These are phyloP conservation scores for Alternaria postmessia DNA, from an alignment of 2,329 filamentous ascomycete genomes.

Conservation along the genomic window DNA sequence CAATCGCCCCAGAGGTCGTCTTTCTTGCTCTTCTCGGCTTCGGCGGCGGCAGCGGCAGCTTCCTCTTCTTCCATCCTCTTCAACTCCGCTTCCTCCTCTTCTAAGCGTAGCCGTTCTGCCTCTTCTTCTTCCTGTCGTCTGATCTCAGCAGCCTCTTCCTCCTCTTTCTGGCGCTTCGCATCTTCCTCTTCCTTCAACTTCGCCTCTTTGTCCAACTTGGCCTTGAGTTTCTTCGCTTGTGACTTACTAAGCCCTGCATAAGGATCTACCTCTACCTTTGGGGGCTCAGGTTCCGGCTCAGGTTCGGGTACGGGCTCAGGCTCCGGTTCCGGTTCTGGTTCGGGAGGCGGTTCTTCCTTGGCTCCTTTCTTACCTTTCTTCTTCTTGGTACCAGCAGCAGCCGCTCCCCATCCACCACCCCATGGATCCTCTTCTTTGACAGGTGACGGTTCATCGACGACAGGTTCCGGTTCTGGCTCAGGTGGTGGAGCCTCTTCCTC, in stretches of 20 bases:
- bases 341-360: slow-evolving; percentile 28
- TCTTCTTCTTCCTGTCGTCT: slow-evolving; percentile 34
- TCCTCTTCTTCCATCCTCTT: slow-evolving; percentile 36
- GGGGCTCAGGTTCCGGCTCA: slow-evolving; percentile 37
- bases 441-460: slow-evolving; percentile 41
- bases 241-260: slow-evolving; percentile 41
- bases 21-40: slow-evolving; percentile 38
- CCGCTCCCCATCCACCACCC: slow-evolving; percentile 35
- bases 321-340: slow-evolving; percentile 23
- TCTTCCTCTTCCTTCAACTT: slow-evolving; percentile 29
- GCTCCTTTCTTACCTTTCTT: slow-evolving; percentile 43
- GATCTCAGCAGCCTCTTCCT: slow-evolving; percentile 33
- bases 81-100: slow-evolving; percentile 36
- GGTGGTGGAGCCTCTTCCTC: slow-evolving; percentile 30
- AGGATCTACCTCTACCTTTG: slow-evolving; percentile 51
- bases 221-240: slow-evolving; percentile 41
- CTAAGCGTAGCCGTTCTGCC: slow-evolving; percentile 36
- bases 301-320: slow-evolving; percentile 19
- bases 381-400: slow-evolving; percentile 29
- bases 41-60: slow-evolving; percentile 31
- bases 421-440: slow-evolving; percentile 42
- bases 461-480: slow-evolving; percentile 38
- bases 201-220: slow-evolving; percentile 48
- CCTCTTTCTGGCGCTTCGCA: slow-evolving; percentile 28
- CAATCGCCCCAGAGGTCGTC: slow-evolving; percentile 49